Percentiles rank a stretch among this genome's conserved stretches.
Evolutionary conservation across 805 yeast genomes (phyloP).

Genomic region (Metschnikowia amazonensis): DNA sequence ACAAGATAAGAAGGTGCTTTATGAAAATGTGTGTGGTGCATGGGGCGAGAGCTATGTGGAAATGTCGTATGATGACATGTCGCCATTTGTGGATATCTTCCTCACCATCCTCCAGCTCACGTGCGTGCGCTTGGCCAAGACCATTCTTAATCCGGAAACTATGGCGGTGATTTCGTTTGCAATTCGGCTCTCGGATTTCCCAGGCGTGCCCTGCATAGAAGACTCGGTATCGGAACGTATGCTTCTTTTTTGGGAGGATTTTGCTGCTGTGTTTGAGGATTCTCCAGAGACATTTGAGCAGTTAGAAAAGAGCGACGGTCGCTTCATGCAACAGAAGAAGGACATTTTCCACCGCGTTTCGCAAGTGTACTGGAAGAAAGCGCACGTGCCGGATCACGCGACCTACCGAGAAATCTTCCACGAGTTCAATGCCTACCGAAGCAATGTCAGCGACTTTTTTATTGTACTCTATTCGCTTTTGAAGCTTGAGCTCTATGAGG

Average conservation of each 20-base stretch:
- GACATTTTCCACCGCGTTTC: constrained; percentile 51
- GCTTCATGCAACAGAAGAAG: constrained; percentile 20
- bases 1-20: constrained; percentile 26
- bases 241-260: constrained; percentile 65
- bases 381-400: constrained; percentile 41
- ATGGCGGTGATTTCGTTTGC: constrained; percentile 46
- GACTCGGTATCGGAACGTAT: constrained; percentile 52
- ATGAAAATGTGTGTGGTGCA: constrained; percentile 36
- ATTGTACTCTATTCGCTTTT: constrained; percentile 67
- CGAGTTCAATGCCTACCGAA: constrained; percentile 66
- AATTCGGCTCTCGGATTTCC: constrained; percentile 51
- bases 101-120: constrained; percentile 47
- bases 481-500: constrained; percentile 48
- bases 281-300: constrained; percentile 17
- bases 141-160: constrained; percentile 32
- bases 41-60: constrained; percentile 45
- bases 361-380: constrained; percentile 64
- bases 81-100: constrained; percentile 40
- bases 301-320: constrained; percentile 13
- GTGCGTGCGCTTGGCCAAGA: constrained; percentile 38
- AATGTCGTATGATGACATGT: constrained; percentile 20
- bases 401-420: constrained; percentile 32
- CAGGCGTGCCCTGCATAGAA: constrained; percentile 55
- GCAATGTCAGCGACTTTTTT: constrained; percentile 73
- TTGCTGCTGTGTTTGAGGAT: constrained; percentile 48